Conservation (phyloP, 352 stramenopile species). For the Pythium apleroticum region DNA sequence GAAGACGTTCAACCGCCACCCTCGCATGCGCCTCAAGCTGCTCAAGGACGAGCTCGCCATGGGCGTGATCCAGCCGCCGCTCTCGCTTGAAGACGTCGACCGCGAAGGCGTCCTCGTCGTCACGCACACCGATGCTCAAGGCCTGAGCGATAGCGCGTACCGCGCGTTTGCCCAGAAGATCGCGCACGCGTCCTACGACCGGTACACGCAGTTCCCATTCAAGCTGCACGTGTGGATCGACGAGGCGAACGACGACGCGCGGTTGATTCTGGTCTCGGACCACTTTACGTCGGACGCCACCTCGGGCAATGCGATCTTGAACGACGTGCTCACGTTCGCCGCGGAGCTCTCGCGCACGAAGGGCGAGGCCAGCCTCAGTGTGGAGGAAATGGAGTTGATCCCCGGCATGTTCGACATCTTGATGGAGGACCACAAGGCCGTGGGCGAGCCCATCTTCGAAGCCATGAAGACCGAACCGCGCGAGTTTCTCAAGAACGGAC, state of each 20-base stretch:
- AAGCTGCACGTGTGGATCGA: conserved; percentile 42
- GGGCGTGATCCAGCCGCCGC: conserved; percentile 37
- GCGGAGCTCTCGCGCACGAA: conserved; percentile 27
- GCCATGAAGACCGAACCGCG: not conserved
- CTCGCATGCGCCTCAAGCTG: conserved; percentile 39
- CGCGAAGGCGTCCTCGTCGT: conserved; percentile 24
- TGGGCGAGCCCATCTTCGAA: conserved; percentile 2
- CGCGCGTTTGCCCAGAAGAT: conserved; percentile 36
- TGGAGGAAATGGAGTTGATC: conserved; percentile 26
- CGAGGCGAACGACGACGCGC: conserved; percentile 13
- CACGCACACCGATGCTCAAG: conserved; percentile 1
- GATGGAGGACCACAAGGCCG: not conserved
- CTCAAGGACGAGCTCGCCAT: conserved; percentile 38
- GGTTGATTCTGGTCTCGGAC: conserved; percentile 48
- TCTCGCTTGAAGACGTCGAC: conserved; percentile 39
- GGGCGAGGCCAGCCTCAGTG: no score
- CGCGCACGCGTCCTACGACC: conserved; percentile 41
- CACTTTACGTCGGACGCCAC: conserved; percentile 46
- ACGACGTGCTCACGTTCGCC: conserved; percentile 37
- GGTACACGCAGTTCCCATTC: conserved; percentile 49
- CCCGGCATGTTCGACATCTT: conserved; percentile 30
- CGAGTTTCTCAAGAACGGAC: not conserved
- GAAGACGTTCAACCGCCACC: conserved; percentile 47
- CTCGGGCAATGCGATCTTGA: conserved; percentile 36
- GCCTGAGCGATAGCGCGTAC: conserved; percentile 13